Percentiles rank a stretch among this genome's conserved stretches.
phyloP scores from a whole-genome alignment of 116 monocot genomes.

The Zostera marina region DNA sequence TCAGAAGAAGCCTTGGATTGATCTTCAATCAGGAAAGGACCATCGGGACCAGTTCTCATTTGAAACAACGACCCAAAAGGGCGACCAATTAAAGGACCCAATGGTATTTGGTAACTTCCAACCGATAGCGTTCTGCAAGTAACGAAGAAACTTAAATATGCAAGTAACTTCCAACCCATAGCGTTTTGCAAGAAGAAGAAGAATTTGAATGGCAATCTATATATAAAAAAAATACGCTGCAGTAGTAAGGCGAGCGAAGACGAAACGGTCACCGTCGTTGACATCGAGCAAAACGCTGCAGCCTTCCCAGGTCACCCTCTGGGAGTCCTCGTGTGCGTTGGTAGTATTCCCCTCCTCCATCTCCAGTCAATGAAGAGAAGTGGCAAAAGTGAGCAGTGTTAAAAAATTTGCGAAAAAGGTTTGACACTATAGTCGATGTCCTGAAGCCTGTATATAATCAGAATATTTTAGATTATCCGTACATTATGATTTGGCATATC shows the following conservation, averaged over 20 bases:
- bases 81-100: conserved; percentile 68
- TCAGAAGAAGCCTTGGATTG: background rate
- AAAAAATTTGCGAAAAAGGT: too few species aligned
- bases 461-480: too few species aligned
- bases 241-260: conserved; percentile 80
- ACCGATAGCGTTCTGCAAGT: conserved; percentile 56
- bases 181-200: background rate
- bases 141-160: background rate
- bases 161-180: too few species aligned
- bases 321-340: background rate
- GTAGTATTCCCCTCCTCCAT: background rate
- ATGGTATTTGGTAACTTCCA: conserved; percentile 64
- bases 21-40: conserved; percentile 21
- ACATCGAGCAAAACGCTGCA: conserved; percentile 94
- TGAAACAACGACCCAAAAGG: conserved; percentile 78
- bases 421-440: too few species aligned
- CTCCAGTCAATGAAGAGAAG: background rate
- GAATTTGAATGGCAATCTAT: too few species aligned
- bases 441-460: too few species aligned
- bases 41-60: conserved; percentile 34
- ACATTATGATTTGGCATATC: too few species aligned
- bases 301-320: conserved; percentile 60
- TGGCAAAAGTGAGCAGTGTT: too few species aligned
- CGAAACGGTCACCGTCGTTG: conserved; percentile 90
- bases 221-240: conserved; percentile 25